A percentile compares a stretch with the other conserved stretches of the same genome.
phyloP scores from a whole-genome alignment of 306 rosid species.

The Prunus mume region DNA sequence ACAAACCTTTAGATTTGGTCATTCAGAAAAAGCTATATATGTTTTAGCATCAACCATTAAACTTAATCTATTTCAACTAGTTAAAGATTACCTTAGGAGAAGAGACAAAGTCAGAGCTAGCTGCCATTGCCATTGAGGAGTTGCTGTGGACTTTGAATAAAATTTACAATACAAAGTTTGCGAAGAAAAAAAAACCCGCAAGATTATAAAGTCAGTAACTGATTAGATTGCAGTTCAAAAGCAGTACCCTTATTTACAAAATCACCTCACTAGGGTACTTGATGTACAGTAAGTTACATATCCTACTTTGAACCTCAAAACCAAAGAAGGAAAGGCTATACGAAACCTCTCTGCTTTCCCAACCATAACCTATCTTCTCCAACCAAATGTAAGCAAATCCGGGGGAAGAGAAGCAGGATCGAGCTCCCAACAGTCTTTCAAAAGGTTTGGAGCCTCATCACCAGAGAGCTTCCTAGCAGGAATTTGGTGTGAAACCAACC shows the following conservation, averaged over 20 bases:
- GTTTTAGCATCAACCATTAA: too few species aligned
- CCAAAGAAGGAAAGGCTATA: conserved; percentile 21
- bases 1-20: conserved; percentile 3
- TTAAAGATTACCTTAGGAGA: conserved; percentile 9
- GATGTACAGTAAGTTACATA: background rate
- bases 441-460: conserved; percentile 48
- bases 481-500: conserved; percentile 78
- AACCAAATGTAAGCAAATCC: conserved; percentile 51
- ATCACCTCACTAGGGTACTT: background rate
- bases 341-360: background rate
- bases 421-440: conserved; percentile 87
- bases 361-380: conserved; percentile 20
- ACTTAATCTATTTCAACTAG: too few species aligned
- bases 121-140: conserved; percentile 14
- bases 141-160: background rate
- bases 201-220: background rate
- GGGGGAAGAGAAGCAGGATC: conserved; percentile 96
- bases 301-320: background rate
- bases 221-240: background rate
- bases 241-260: background rate
- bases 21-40: too few species aligned
- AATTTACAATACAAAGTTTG: background rate
- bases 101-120: conserved; percentile 23
- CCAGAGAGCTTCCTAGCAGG: conserved; percentile 69
- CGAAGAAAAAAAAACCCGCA: background rate